A percentile compares a stretch with the other conserved stretches of the same genome.
These are phyloP conservation scores for Dactylellina drechsleri DNA, from an alignment of 2,329 filamentous ascomycete genomes.

Conservation along the genomic window DNA sequence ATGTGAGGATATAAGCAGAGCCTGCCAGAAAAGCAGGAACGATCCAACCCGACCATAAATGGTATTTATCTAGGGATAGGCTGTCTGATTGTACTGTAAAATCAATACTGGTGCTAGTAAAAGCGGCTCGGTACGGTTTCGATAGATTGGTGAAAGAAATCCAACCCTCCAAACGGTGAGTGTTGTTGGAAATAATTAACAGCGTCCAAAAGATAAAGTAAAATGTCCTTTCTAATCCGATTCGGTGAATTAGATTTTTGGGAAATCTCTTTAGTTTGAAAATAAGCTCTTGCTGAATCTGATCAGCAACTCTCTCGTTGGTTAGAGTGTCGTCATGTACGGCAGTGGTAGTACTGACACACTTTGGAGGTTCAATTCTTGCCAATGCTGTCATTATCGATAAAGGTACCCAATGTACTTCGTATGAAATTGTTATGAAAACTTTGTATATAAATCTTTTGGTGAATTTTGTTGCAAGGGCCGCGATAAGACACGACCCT, in stretches of 20 bases:
- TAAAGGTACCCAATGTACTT: too few relatives aligned
- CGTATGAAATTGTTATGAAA: too few relatives aligned
- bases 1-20: slow-evolving; percentile 16
- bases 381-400: too few relatives aligned
- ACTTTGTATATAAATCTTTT: too few relatives aligned
- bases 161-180: slow-evolving; percentile 13
- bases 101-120: slow-evolving; percentile 15
- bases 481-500: too few relatives aligned
- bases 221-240: slow-evolving; percentile 13
- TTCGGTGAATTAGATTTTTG: slow-evolving; percentile 1
- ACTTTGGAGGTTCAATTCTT: too few relatives aligned
- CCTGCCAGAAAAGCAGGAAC: slow-evolving; percentile 17
- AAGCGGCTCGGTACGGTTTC: slow-evolving; percentile 11
- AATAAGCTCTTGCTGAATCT: slow-evolving; percentile 10
- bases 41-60: slow-evolving; percentile 19
- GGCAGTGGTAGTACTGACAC: too few relatives aligned
- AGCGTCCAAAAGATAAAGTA: slow-evolving; percentile 11
- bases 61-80: slow-evolving; percentile 14
- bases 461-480: too few relatives aligned
- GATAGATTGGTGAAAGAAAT: slow-evolving; percentile 18
- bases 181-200: slow-evolving; percentile 14
- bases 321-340: too few relatives aligned
- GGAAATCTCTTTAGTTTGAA: slow-evolving; percentile 24
- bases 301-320: slow-evolving; percentile 10
- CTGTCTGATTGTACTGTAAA: slow-evolving; percentile 7